Percentiles rank a stretch among this genome's conserved stretches.
These are phyloP conservation scores for Auriculariales sp. DNA, from an alignment of 768 basidiomycete species.

Conservation along the genomic window DNA sequence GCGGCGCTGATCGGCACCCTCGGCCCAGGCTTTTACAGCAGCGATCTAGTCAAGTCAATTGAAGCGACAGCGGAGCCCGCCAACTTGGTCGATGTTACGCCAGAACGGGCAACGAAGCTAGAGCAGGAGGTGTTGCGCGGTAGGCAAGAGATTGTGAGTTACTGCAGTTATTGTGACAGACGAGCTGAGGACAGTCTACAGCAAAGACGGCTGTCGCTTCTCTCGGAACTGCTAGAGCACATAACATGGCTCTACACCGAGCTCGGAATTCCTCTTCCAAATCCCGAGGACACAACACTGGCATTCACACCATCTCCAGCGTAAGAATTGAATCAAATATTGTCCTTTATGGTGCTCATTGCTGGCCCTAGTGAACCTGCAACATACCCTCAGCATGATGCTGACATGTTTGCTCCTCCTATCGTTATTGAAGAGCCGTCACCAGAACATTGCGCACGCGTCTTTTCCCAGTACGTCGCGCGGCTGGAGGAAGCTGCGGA, in stretches of 20 bases:
- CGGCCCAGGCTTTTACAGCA: slow-evolving; percentile 40
- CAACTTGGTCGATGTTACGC: slow-evolving; percentile 55
- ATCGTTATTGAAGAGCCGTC: too few relatives aligned
- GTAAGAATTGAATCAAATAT: too few relatives aligned
- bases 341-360: too few relatives aligned
- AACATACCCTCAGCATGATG: too few relatives aligned
- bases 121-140: slow-evolving; percentile 78
- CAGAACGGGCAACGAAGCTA: slow-evolving; percentile 63
- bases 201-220: slow-evolving; percentile 51
- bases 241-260: slow-evolving; percentile 76
- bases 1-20: slow-evolving; percentile 42
- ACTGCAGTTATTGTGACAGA: not conserved
- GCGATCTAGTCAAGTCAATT: slow-evolving; percentile 38
- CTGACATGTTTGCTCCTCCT: too few relatives aligned
- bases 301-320: too few relatives aligned
- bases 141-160: slow-evolving; percentile 71
- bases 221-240: slow-evolving; percentile 52
- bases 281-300: slow-evolving; percentile 17
- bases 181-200: slow-evolving; percentile 13
- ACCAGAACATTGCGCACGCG: slow-evolving; percentile 41
- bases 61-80: slow-evolving; percentile 21
- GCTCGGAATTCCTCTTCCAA: slow-evolving; percentile 56
- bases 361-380: too few relatives aligned
- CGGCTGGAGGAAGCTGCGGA: slow-evolving; percentile 44
- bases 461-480: slow-evolving; percentile 49